These are phyloP conservation scores for Neopestalotiopsis sp. DNA, from an alignment of 2,329 filamentous ascomycete species.

Conservation along the genomic window DNA sequence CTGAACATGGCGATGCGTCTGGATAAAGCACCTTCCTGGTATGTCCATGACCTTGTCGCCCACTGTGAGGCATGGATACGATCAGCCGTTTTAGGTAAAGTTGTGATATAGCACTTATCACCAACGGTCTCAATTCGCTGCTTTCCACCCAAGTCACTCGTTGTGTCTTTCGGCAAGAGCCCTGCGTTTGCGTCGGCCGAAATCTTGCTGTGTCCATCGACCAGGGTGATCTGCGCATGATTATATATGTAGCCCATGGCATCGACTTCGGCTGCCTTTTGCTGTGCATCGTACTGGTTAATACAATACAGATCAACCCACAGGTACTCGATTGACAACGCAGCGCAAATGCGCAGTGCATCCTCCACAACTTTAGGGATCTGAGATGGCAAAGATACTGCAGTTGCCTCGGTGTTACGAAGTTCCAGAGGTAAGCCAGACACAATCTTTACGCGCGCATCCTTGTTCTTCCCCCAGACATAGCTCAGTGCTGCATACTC, in stretches of 20 bases:
- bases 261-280: not conserved
- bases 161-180: not conserved
- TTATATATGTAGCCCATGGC: conserved; percentile 13
- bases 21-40: conserved; percentile 2
- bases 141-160: not conserved
- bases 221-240: not conserved
- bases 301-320: conserved; percentile 14
- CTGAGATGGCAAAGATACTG: not conserved
- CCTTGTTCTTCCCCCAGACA: not conserved
- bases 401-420: too few species aligned
- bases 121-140: conserved; percentile 8
- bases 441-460: not conserved
- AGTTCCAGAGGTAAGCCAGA: not conserved
- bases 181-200: not conserved
- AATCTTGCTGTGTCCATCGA: not conserved
- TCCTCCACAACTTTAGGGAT: conserved; percentile 4
- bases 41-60: not conserved
- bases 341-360: not conserved
- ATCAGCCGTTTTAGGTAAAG: too few species aligned
- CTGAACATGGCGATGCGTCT: not conserved
- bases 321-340: not conserved
- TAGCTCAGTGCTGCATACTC: conserved; percentile 14
- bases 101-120: not conserved
- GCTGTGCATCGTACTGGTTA: not conserved
- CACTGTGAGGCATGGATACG: not conserved